Conservation (phyloP, 2,329 filamentous ascomycete genomes). For the Sclerotinia subarctica region DNA sequence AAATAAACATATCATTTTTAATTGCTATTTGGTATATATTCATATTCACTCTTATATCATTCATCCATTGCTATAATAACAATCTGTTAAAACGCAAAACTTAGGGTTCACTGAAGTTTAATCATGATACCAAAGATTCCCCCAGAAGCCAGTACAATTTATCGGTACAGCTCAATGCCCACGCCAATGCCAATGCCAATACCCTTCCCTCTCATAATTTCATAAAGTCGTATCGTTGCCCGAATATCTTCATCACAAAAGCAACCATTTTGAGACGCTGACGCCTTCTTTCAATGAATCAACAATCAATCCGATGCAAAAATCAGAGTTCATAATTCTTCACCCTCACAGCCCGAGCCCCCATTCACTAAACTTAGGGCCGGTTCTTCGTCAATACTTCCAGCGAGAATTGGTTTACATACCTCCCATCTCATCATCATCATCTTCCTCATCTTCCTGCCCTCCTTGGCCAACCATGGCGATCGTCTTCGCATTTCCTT, state of each 20-base stretch:
- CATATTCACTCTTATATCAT: neutral
- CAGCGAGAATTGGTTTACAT: neutral
- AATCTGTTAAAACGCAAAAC: neutral
- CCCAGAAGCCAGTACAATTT: neutral
- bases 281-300: neutral
- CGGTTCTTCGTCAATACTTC: neutral
- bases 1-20: neutral
- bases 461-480: constrained; percentile 37
- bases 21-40: constrained; percentile 1
- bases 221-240: neutral
- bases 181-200: neutral
- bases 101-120: neutral
- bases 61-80: neutral
- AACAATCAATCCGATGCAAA: constrained; percentile 6
- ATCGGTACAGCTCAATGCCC: neutral
- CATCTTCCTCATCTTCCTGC: constrained; percentile 32
- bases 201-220: constrained; percentile 9
- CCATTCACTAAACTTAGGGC: neutral
- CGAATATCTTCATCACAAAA: constrained; percentile 9
- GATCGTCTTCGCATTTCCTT: constrained; percentile 66
- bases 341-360: neutral
- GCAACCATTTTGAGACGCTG: constrained; percentile 9
- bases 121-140: neutral
- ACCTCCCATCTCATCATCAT: constrained; percentile 30
- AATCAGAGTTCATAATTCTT: neutral